These are phyloP conservation scores for Mortierella alpina DNA, from an alignment of 192 early-diverging fungal species.

Conservation along the genomic window DNA sequence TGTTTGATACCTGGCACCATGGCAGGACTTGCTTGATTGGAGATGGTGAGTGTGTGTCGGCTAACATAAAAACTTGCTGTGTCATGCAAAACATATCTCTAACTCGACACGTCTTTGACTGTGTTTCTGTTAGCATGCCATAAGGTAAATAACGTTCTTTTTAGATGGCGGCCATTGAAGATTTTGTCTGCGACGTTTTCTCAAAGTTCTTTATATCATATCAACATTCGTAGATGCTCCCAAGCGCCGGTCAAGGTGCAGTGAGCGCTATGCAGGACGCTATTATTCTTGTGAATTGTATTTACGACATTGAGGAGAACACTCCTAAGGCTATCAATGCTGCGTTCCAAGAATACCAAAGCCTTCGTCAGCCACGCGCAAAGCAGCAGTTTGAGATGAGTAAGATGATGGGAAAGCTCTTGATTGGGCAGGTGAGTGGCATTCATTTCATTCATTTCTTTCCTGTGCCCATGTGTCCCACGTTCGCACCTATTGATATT, in stretches of 20 bases:
- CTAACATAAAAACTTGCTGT: neutral
- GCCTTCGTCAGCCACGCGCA: conserved; percentile 1
- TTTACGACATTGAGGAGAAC: conserved; percentile 10
- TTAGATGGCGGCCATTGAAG: neutral
- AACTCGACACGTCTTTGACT: neutral
- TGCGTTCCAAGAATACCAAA: conserved; percentile 3
- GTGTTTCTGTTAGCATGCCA: neutral
- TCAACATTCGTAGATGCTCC: conserved; percentile 6
- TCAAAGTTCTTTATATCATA: neutral
- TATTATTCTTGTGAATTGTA: conserved; percentile 19
- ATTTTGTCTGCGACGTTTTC: neutral
- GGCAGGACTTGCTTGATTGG: conserved; percentile 13
- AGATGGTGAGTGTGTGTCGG: neutral
- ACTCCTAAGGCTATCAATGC: neutral
- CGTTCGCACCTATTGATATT: neutral
- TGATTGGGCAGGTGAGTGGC: conserved; percentile 12
- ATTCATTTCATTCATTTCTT: neutral
- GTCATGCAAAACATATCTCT: neutral
- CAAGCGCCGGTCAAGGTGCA: conserved; percentile 22
- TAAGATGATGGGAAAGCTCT: neutral
- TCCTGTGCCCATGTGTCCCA: neutral
- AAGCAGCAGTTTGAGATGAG: neutral
- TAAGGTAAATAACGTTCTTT: neutral
- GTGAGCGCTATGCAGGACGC: conserved; percentile 24
- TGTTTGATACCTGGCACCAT: conserved; percentile 25